Evolutionary conservation across 1,284 basidiomycete genomes (phyloP), one percentile per base, ranked within the genome.

Genomic region (Quambalaria eucalypti): DNA sequence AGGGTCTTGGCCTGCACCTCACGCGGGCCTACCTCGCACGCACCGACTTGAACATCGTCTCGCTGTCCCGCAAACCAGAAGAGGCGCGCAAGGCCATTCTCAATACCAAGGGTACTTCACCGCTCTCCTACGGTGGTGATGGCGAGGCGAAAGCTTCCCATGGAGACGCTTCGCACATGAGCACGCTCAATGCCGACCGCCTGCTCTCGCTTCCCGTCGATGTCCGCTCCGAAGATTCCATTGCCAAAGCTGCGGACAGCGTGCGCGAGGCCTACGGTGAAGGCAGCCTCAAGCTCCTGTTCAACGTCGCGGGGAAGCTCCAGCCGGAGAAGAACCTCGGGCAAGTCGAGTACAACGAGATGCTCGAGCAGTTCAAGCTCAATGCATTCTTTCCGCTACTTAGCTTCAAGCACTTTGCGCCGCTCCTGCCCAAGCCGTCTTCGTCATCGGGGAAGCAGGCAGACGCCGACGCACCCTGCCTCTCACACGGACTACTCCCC

Each of bases 311-410:
- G 23, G 80, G 80, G 1, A 9, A 26, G 42, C 77, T 85, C 23
- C 76, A 81, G 55, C 80, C 82, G 10, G 83, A 85, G 69, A 83
- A 81, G 60, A 79, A 79, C 42, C 81, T 83, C 4, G 73, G 76
- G 2, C 82, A 85, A 61, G 69, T 85, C 50, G 77, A 81, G 62
- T 66, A 78, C 58, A 73, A 76, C 16, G 64, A 77, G 48, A 73
- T 85, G 29, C 66, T 76, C 25, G 73, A 81, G 56, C 65, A 65
- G 3, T 77, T 76, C 54, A 62, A 71, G 51, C 77, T 81, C 65
- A 81, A 81, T 69, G 78, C 80, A 1, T 76, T 81, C 38, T 78
- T 76, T 2, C 80, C 80, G 48, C 74, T 80, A 16, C 67, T 80
- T 16, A 74, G 77, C 0, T 80, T 77, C 71, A 80, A 80, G 64